A percentile compares a stretch with the other conserved stretches of the same genome.
These are phyloP conservation scores for Leccinum griseonigrum DNA, from an alignment of 1,284 basidiomycete genomes.

Conservation along the genomic window DNA sequence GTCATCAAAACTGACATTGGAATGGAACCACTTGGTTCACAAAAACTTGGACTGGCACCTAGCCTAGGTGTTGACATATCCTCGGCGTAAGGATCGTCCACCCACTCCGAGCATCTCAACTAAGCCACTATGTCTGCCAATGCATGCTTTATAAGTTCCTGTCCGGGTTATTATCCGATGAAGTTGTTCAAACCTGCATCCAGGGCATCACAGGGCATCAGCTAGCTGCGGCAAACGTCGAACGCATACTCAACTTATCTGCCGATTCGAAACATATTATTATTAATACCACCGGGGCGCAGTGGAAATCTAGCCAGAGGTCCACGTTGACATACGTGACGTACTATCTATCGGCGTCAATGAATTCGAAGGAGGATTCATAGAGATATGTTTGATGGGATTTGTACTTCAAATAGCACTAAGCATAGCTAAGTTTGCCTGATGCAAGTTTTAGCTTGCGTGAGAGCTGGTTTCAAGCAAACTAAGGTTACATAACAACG, in stretches of 20 bases:
- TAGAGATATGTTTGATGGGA: no score
- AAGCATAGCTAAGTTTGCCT: no score
- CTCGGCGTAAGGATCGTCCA: conserved; percentile 40
- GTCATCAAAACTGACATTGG: conserved; percentile 21
- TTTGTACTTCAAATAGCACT: neutral
- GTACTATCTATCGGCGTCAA: conserved; percentile 47
- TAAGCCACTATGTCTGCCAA: conserved; percentile 47
- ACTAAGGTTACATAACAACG: no score
- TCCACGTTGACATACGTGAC: conserved; percentile 40
- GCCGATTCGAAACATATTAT: neutral
- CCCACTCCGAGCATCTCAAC: conserved; percentile 56
- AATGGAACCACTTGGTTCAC: conserved; percentile 60
- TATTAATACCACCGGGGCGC: conserved; percentile 33
- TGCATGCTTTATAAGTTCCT: conserved; percentile 59
- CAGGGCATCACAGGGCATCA: conserved; percentile 46
- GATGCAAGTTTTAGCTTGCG: no score
- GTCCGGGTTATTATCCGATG: conserved; percentile 41
- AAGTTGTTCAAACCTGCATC: conserved; percentile 74
- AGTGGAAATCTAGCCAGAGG: conserved; percentile 49
- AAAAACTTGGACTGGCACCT: conserved; percentile 49
- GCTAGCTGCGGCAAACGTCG: conserved; percentile 29
- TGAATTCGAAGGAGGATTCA: conserved; percentile 1
- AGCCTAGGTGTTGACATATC: neutral
- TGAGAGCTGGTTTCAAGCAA: no score
- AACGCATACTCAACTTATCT: conserved; percentile 9